Evolutionary conservation across 2,329 filamentous ascomycete species (phyloP).

Genomic region (Alternaria metachromatica): DNA sequence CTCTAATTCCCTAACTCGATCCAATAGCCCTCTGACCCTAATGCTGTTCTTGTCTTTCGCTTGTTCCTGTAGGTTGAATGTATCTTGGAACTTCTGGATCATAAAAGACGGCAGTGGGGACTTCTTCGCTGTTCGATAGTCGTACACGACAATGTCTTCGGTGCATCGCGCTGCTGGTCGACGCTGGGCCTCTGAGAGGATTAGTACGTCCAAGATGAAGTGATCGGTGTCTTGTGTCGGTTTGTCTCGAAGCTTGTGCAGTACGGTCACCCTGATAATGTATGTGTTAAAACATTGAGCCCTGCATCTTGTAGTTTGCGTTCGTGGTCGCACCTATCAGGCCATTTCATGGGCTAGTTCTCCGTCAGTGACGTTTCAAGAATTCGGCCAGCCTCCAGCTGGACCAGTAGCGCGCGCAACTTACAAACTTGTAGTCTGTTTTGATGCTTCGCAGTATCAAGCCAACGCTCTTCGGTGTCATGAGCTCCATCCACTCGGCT

Average conservation of each 20-base stretch:
- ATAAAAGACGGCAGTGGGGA: constrained; percentile 66
- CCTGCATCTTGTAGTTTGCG: neutral
- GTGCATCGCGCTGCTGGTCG: constrained; percentile 74
- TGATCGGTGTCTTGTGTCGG: constrained; percentile 60
- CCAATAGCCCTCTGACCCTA: constrained; percentile 61
- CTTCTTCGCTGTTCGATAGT: constrained; percentile 69
- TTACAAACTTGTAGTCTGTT: constrained; percentile 86
- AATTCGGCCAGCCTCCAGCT: neutral
- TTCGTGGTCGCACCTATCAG: constrained; percentile 63
- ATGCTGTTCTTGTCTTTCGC: constrained; percentile 60
- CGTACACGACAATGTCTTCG: constrained; percentile 82
- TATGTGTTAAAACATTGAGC: neutral
- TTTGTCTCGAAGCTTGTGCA: constrained; percentile 73
- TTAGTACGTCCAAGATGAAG: constrained; percentile 66
- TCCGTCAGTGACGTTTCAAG: neutral
- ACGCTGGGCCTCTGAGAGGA: constrained; percentile 77
- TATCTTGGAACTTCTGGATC: constrained; percentile 64
- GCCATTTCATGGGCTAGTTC: constrained; percentile 74
- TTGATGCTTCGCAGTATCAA: constrained; percentile 81
- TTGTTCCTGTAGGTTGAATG: constrained; percentile 67
- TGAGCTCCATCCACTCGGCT: constrained; percentile 71
- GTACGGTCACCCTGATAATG: constrained; percentile 69
- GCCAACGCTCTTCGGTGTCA: constrained; percentile 70
- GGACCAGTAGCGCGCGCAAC: constrained; percentile 41
- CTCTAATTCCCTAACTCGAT: constrained; percentile 66